Percentiles rank a stretch among this genome's conserved stretches.
These are phyloP conservation scores for Penicillium cinerascens DNA, from an alignment of 495 filamentous ascomycete species.

Conservation along the genomic window DNA sequence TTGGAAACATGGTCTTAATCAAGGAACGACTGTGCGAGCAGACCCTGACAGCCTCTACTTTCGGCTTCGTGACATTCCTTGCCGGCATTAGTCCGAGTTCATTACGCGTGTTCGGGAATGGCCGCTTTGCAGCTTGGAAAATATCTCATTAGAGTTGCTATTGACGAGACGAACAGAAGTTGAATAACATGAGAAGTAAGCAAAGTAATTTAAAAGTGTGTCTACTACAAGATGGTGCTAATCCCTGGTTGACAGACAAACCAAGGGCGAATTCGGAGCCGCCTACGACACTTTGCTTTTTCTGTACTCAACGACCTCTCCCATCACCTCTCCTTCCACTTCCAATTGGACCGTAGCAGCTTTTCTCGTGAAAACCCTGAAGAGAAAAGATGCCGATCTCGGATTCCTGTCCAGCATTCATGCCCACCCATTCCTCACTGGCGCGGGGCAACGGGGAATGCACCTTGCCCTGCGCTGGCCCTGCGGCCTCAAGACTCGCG, in stretches of 20 bases:
- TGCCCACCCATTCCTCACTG: slow-evolving; percentile 21
- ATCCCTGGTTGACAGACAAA: not conserved
- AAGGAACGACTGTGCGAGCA: not conserved
- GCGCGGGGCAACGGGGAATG: slow-evolving; percentile 18
- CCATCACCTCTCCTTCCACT: not conserved
- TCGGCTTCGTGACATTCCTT: slow-evolving; percentile 16
- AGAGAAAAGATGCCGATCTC: slow-evolving; percentile 10
- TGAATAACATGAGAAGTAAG: too few relatives aligned
- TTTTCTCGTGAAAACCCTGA: not conserved
- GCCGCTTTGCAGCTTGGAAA: slow-evolving; percentile 1
- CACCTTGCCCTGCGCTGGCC: slow-evolving; percentile 11
- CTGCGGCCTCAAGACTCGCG: not conserved
- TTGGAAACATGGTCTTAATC: not conserved
- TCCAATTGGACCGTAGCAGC: not conserved
- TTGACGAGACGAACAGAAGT: not conserved
- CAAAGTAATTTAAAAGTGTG: not conserved
- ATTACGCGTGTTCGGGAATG: slow-evolving; percentile 34
- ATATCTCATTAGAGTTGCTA: not conserved
- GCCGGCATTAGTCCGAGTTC: not conserved
- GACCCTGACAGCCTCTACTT: slow-evolving; percentile 9
- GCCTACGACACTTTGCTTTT: not conserved
- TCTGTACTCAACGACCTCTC: too few relatives aligned
- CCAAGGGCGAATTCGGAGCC: not conserved
- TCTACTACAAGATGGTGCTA: not conserved
- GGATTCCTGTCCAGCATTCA: slow-evolving; percentile 25